Conservation (phyloP, 306 rosid species). For the Cicer bijugum region DNA sequence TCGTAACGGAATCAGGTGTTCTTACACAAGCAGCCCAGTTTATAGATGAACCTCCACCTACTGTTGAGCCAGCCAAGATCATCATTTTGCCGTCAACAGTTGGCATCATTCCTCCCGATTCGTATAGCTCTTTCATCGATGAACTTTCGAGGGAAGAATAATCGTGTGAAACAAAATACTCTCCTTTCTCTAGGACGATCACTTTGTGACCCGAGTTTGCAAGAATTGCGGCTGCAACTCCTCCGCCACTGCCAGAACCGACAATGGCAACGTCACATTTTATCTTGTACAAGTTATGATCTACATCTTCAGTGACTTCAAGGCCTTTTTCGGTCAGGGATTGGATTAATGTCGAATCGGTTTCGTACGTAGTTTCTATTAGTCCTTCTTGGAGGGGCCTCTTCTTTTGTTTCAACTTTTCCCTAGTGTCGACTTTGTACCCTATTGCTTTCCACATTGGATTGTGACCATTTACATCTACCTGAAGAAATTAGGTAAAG, state of each 20-base stretch:
- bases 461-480: constrained; percentile 61
- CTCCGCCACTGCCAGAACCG: constrained; percentile 96
- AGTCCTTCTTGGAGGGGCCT: constrained; percentile 83
- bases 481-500: constrained; percentile 48
- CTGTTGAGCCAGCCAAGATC: constrained; percentile 87
- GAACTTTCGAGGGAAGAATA: constrained; percentile 88
- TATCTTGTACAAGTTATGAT: constrained; percentile 59
- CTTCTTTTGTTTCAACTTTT: constrained; percentile 54
- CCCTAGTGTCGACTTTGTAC: constrained; percentile 59
- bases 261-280: constrained; percentile 85
- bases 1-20: constrained; percentile 74
- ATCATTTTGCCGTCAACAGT: constrained; percentile 73
- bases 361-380: constrained; percentile 63
- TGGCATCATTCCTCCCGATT: constrained; percentile 65
- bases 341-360: constrained; percentile 55
- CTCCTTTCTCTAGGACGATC: constrained; percentile 81
- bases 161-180: constrained; percentile 76
- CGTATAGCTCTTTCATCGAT: constrained; percentile 71
- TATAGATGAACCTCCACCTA: constrained; percentile 92
- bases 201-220: constrained; percentile 85
- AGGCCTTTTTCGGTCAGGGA: constrained; percentile 73
- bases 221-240: constrained; percentile 95
- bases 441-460: constrained; percentile 75
- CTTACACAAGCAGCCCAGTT: constrained; percentile 93
- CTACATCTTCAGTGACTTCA: constrained; percentile 56